These are phyloP conservation scores for Citrus mangshanensis DNA, from an alignment of 345 rosid species.

Conservation along the genomic window DNA sequence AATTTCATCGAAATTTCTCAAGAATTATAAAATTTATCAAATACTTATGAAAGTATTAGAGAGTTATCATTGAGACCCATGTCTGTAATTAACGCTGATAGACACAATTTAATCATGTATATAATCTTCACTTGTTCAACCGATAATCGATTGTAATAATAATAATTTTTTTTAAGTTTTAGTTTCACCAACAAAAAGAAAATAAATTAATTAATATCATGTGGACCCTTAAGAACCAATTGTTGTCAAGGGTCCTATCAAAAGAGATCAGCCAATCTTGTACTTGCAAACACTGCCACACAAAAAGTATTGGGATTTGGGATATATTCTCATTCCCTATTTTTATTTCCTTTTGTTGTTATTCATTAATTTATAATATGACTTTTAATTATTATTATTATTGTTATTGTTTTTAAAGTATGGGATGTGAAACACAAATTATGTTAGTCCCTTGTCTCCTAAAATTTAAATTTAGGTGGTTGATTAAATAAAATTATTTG, in stretches of 20 bases:
- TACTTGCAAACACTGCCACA: conserved; percentile 13
- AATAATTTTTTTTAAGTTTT: neutral
- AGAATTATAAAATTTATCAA: neutral
- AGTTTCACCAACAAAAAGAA: neutral
- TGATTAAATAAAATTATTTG: accelerated
- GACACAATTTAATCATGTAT: no score
- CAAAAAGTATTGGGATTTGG: neutral
- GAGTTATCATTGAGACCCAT: neutral
- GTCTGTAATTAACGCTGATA: neutral
- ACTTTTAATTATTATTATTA: no score
- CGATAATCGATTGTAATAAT: neutral
- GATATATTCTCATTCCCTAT: neutral
- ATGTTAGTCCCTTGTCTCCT: no score
- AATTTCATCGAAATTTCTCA: no score
- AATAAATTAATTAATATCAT: neutral
- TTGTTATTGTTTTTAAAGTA: no score
- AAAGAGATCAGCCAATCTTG: neutral
- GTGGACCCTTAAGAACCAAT: conserved; percentile 2
- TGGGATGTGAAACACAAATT: no score
- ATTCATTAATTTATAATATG: neutral
- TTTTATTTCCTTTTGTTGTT: neutral
- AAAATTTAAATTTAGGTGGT: no score
- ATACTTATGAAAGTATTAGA: neutral
- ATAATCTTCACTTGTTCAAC: neutral
- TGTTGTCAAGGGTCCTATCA: neutral